Evolutionary conservation across 2,329 filamentous ascomycete species (phyloP), one percentile per base, ranked within the genome.

Genomic region (Sclerotinia trifoliorum): DNA sequence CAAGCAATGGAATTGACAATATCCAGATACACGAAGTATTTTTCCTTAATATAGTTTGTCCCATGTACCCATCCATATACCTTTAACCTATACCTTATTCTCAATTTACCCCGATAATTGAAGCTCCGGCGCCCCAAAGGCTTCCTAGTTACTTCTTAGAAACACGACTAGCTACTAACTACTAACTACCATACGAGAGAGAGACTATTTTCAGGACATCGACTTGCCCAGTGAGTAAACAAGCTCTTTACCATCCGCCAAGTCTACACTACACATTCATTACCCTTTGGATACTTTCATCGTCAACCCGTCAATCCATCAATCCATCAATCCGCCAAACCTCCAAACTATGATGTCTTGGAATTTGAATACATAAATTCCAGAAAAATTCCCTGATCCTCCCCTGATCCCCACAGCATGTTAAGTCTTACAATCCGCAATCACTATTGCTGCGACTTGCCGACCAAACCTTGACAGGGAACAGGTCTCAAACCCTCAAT

Each of bases 401-500:
- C 62, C 56, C 62, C 63, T 68, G 56, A 58, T 56, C 42, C 48
- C 42, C 64, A 62, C 65, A 70, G 68, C 68, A 73, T 73, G 71
- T 70, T 71, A 42, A 42, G 39, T 42, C 39, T 42, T 42, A 54
- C 62, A 60, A 54, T n/a, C 61, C 29, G 32, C 60, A 68, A 64
- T 65, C 66, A 49, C 46, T 60, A 58, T 54, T 68, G 52, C 68
- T 71, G 71, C 71, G 56, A 61, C 61, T 62, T 72, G 60, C 71
- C 72, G 69, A 71, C 51, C 51, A 55, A 70, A 39, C 56, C 55
- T 61, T 68, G 67, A 68, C 64, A 69, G 70, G 70, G 64, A 58
- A 66, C 49, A 51, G 64, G 52, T 66, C 51, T 66, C 54, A 60
- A 66, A 65, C 29, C 29, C 44, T 66, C 29, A n/a, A 57, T 46